Base-by-base conservation (phyloP, 345 rosid species). In the Geranium rotundifolium region DNA sequence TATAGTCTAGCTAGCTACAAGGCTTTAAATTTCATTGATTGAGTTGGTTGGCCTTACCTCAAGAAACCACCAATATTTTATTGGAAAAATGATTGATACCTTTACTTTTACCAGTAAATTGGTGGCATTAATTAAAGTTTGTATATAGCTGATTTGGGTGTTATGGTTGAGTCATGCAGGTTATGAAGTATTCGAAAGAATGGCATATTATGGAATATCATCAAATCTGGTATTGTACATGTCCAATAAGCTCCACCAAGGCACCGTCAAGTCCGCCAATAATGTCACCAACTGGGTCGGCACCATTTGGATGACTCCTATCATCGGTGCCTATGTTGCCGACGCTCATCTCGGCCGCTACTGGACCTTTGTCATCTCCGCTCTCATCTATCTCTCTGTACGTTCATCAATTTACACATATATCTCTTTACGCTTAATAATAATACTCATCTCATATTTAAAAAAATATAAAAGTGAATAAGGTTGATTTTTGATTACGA, bases 241-340 rank as follows among this genome's bases (percentile, higher is more conserved):
- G 84, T 85, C 99, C 0, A 82, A 68, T 39, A 86, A 76, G 77
- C 84, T 93, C 62, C 92, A 81, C 30, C 83, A 93, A 67, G 96
- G 96, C 12, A 90, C 95, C 0, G 99, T 93, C 56, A 70, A 67
- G 67, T 93, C 99, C 2, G 68, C 95, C 46, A 90, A 93, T 29
- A 90, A 90, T 50, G 99, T 93, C 34, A 93, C 99, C 70, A 88
- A 90, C 64, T 93, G 96, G 96, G 95, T 81, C 1, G 99, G 99
- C 54, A 85, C 96, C 39, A 71, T 76, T 49, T 90, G 89, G 90
- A 71, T 90, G 71, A 86, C 92, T 37, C 97, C 99, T 0, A 65
- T 90, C 65, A 65, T 90, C 29, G 96, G 99, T 7, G 99, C 99
- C 3, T 93, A 90, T 34, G 67, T 93, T 0, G 99, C 96, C 0